These are phyloP conservation scores for Penicillium fuscoglaucum DNA, from an alignment of 2,329 filamentous ascomycete genomes.

Conservation along the genomic window DNA sequence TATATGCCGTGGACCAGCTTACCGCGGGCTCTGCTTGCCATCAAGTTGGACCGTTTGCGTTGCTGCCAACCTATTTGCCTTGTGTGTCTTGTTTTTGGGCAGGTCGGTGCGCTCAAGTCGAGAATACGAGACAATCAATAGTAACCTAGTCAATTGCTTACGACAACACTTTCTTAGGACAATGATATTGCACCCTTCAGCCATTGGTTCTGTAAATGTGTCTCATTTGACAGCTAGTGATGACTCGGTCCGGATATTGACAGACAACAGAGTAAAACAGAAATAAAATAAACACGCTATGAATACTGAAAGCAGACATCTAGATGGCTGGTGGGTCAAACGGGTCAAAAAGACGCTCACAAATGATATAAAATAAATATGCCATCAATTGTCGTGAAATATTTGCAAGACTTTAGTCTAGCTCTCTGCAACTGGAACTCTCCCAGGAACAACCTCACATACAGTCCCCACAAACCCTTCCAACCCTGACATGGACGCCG, in stretches of 20 bases:
- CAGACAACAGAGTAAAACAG: neutral
- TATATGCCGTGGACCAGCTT: slow-evolving; percentile 1
- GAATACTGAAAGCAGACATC: neutral
- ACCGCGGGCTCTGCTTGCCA: neutral
- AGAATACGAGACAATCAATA: slow-evolving; percentile 2
- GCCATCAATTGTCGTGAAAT: neutral
- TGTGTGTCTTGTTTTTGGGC: neutral
- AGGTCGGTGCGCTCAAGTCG: neutral
- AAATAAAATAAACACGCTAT: neutral
- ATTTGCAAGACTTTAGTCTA: slow-evolving; percentile 1
- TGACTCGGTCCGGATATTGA: neutral
- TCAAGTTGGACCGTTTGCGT: neutral
- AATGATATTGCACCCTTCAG: slow-evolving; percentile 2
- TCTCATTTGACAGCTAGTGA: neutral
- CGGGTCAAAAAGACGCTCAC: neutral
- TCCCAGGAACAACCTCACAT: slow-evolving; percentile 32
- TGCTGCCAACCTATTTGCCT: slow-evolving; percentile 3
- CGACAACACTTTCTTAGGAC: slow-evolving; percentile 1
- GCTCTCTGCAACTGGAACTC: slow-evolving; percentile 2
- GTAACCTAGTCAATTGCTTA: slow-evolving; percentile 8
- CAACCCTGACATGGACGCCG: slow-evolving; percentile 53
- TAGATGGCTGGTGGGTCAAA: neutral
- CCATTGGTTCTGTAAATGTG: neutral
- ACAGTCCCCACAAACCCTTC: slow-evolving; percentile 61
- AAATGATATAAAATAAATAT: neutral